Base-by-base conservation (phyloP, 2,329 filamentous ascomycete genomes). In the Pyrenophora teres region DNA sequence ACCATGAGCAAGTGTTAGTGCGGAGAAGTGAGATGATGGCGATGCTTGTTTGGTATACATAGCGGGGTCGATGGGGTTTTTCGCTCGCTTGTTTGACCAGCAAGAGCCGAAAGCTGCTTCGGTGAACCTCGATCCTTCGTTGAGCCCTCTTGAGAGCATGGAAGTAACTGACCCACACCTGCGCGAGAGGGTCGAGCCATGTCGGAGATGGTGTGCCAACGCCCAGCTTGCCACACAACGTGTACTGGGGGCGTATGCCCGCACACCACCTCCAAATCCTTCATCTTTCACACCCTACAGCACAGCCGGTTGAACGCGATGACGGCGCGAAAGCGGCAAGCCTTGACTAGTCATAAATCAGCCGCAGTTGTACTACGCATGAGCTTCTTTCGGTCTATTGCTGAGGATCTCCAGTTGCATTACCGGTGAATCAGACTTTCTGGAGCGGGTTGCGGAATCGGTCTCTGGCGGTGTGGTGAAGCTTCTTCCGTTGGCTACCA, bases 391-490 rank as follows among this genome's bases (percentile, higher is more conserved):
- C 19, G 21, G 21, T 40, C 35, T 27, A 19, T 21, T 8, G 25
- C 33, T 19, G 19, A 44, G 40, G 3, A 16, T 27, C 7, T 21
- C 5, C 3, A 45, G 36, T 23, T 30, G 7, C 9, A 40, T 40
- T 15, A 40, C 47, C 47, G 47, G 47, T 50, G 47, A 50, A 15
- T 8, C 16, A 5, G 4, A 10, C n/a, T 13, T 15, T 5, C 19
- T 12, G 9, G 18, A 2, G 9, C 13, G 27, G 47, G 47, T 40
- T 41, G 18, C 21, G 9, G 6, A 46, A 23, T 40, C 10, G 47
- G 47, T 18, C 47, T 40, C 47, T 45, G 15, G 41, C 47, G 41
- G 47, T 50, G 41, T 40, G 27, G 10, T 40, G 21, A 13, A 15
- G 27, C 7, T 18, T 23, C n/a, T 13, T 19, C 6, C 5, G 23